Evolutionary conservation across 2,329 filamentous ascomycete genomes (phyloP), one percentile per base, ranked within the genome.

Genomic region (Colletotrichum orbiculare): DNA sequence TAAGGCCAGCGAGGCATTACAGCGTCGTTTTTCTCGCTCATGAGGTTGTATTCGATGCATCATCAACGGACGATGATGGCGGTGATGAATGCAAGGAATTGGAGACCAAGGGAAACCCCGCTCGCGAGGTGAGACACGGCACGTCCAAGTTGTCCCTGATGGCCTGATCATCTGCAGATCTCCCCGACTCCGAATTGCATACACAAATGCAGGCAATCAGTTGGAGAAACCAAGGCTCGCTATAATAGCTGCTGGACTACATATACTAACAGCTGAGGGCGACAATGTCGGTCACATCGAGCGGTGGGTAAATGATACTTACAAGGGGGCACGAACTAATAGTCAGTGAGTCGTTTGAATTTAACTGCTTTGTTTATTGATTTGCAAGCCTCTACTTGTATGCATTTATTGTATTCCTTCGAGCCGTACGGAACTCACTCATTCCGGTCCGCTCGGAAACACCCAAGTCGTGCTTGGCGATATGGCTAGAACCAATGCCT

Each of bases 81-180:
- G 49, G 46, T 12, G 34, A 39, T 35, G 37, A 59, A 43, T 46
- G 38, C 38, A 56, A 42, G 38, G 37, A 37, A 55, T 37, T 56
- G 52, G 53, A 39, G 62, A 43, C 35, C 34, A n/a, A 61, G n/a
- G 52, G 41, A 25, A 56, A 56, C 62, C 62, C 62, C 62, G 62
- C 62, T 55, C 57, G 58, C 37, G 39, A 43, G 17, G 62, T 63
- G 63, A 66, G 63, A 65, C 62, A 52, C n/a, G 37, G 15, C n/a
- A 41, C 46, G 57, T 45, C 33, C 39, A 41, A 60, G 41, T 52
- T 9, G 25, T 53, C 34, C 41, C 56, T 53, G 47, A 57, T 66
- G 63, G 58, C 58, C 63, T 66, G 63, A 66, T 41, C n/a, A 66
- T 66, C 63, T 57, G 63, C 58, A 66, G 58, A 63, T 57, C 48